phyloP scores from a whole-genome alignment of 1,139 yeast species.

The Ogataea hybrid region DNA sequence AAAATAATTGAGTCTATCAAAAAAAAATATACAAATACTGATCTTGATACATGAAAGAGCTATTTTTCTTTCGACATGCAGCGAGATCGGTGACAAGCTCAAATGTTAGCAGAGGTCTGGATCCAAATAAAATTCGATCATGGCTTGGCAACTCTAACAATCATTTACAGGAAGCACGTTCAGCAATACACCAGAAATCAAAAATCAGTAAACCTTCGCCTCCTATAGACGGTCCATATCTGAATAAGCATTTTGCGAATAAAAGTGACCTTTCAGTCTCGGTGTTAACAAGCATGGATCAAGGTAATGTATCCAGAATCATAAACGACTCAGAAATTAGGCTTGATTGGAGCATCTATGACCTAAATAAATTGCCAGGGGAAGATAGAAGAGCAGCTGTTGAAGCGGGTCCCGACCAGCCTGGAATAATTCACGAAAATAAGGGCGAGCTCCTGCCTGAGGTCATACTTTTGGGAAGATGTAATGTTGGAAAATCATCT shows the following conservation, averaged over 20 bases:
- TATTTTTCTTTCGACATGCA: no score
- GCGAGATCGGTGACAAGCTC: no score
- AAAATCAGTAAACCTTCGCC: no score
- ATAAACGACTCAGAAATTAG: slow-evolving; percentile 44
- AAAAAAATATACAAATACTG: no score
- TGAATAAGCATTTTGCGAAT: slow-evolving; percentile 13
- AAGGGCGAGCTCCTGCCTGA: slow-evolving; percentile 51
- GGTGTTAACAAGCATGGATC: slow-evolving; percentile 12
- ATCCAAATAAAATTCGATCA: no score
- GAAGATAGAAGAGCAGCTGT: slow-evolving; percentile 40
- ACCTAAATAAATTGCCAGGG: slow-evolving; percentile 57
- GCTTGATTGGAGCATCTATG: slow-evolving; percentile 60
- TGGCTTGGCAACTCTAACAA: no score
- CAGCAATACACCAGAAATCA: no score
- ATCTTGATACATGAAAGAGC: no score
- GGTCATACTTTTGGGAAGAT: slow-evolving; percentile 69
- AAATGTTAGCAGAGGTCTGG: no score
- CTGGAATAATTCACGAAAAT: not conserved
- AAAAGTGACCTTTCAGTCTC: slow-evolving; percentile 9
- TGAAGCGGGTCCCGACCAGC: slow-evolving; percentile 15
- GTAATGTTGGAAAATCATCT: slow-evolving; percentile 85
- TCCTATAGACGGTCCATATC: slow-evolving; percentile 15
- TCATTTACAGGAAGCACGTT: no score
- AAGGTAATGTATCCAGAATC: slow-evolving; percentile 33
- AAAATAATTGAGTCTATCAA: no score